Base-by-base conservation (phyloP, 1,284 basidiomycete genomes). In the Cerioporus squamosus region DNA sequence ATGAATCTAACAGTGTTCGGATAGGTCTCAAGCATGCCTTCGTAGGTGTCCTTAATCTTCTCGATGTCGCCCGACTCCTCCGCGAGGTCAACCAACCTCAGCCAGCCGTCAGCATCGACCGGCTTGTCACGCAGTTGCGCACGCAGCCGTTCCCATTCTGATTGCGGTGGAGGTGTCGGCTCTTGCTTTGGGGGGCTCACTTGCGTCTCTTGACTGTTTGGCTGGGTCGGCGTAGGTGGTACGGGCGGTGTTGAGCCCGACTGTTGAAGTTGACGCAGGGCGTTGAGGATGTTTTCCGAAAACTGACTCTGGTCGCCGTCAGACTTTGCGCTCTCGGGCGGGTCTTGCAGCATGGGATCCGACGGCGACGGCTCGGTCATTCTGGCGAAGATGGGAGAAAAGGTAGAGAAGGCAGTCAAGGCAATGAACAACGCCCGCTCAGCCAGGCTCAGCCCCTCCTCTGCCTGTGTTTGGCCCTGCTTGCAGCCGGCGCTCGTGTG, bases 11-110 rank as follows among this genome's bases (percentile, higher is more conserved):
- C 90, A 63, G 87, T 90, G 74, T 93, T 91, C 15, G 92, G 92
- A 70, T 90, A 94, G 53, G 85, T 82, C 62, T 85, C 81, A 57
- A 95, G 79, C 65, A 94, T 79, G 44, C 83, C 85, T 68, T 93
- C 90, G 74, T 91, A 94, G 2, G 87, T 81, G 53, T 82, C 78
- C 62, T 88, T 84, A 59, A 91, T 84, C 68, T 82, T 85, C 45
- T 88, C 83, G 62, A 88, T 78, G 63, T 92, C 86, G 42, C 84
- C 85, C 20, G 83, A 85, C 42, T 80, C 76, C 73, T 90, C 87
- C 39, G 88, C 90, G 47, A 87, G 72, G 31, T 84, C 81, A 57
- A 93, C 77, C 7, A 93, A 76, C 63, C 79, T 82, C 68, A 86
- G 77, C 90, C 91, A 93, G 10, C 80, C 79, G 52, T 87, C 84